These are phyloP conservation scores for Xerocomus brunneocitrinus DNA, from an alignment of 768 basidiomycete genomes.

Conservation along the genomic window DNA sequence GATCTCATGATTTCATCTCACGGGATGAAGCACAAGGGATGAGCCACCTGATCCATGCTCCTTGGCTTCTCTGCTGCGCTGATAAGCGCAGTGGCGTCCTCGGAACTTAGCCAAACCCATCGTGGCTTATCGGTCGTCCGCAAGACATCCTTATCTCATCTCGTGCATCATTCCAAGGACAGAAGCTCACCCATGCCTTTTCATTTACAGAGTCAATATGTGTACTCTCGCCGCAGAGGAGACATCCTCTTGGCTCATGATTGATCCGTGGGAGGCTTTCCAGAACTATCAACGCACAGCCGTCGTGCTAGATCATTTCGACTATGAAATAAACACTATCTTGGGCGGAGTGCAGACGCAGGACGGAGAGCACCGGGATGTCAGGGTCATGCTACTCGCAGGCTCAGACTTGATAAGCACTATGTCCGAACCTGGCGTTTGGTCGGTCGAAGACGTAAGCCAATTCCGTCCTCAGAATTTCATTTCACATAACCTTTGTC, in stretches of 20 bases:
- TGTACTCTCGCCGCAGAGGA: conserved; percentile 87
- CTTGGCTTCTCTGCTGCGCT: conserved; percentile 7
- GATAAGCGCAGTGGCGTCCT: conserved; percentile 10
- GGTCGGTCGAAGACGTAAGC: conserved; percentile 91
- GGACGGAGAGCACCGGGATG: conserved; percentile 69
- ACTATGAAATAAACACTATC: conserved; percentile 86
- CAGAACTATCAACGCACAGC: conserved; percentile 95
- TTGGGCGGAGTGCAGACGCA: conserved; percentile 73
- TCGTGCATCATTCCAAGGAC: conserved; percentile 2
- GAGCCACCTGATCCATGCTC: conserved; percentile 10
- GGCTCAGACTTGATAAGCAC: conserved; percentile 98
- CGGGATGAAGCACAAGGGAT: conserved; percentile 7
- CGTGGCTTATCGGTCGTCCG: conserved; percentile 2
- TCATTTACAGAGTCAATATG: conserved; percentile 67
- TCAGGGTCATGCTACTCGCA: conserved; percentile 89
- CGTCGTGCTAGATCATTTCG: conserved; percentile 95
- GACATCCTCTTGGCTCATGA: conserved; percentile 92
- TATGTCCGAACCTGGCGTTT: conserved; percentile 98
- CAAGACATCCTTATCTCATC: not conserved
- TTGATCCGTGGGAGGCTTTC: conserved; percentile 96
- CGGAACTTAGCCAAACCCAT: conserved; percentile 6
- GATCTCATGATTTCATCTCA: conserved; percentile 8
- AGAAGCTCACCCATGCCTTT: conserved; percentile 19
- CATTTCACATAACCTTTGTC: conserved; percentile 4
- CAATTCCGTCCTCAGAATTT: conserved; percentile 1